Evolutionary conservation across 305 asterid genomes (phyloP).

Genomic region (Lippia alba): DNA sequence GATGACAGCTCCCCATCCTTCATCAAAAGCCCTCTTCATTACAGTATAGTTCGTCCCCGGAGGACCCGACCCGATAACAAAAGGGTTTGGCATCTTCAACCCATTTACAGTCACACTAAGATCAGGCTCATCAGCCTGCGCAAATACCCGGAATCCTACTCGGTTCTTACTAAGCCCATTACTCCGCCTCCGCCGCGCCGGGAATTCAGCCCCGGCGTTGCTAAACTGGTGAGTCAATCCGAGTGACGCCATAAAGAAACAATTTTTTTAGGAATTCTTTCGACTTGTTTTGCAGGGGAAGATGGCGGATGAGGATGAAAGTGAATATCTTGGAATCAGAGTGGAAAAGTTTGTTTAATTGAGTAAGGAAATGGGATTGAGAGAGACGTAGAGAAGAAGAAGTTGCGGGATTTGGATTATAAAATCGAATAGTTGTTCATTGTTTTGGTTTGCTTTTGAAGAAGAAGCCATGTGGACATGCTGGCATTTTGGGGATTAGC

Average conservation of each 20-base stretch:
- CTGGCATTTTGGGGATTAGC: background rate
- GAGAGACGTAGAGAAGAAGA: conserved; percentile 16
- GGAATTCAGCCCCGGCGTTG: conserved; percentile 43
- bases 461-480: background rate
- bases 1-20: conserved; percentile 98
- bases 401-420: background rate
- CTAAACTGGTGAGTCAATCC: conserved; percentile 50
- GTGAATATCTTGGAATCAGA: conserved; percentile 64
- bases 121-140: conserved; percentile 71
- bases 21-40: conserved; percentile 95
- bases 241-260: conserved; percentile 52
- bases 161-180: conserved; percentile 33
- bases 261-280: background rate
- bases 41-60: conserved; percentile 95
- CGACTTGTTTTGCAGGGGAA: background rate
- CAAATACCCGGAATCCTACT: conserved; percentile 56
- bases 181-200: conserved; percentile 39
- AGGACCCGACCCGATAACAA: conserved; percentile 97
- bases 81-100: conserved; percentile 92
- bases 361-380: background rate
- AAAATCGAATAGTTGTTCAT: background rate
- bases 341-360: background rate
- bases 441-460: no score
- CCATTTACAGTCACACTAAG: conserved; percentile 90
- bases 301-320: conserved; percentile 48